Percentiles rank a stretch among this genome's conserved stretches.
These are phyloP conservation scores for Dichotomopilus funicola DNA, from an alignment of 2,329 filamentous ascomycete genomes.

Conservation along the genomic window DNA sequence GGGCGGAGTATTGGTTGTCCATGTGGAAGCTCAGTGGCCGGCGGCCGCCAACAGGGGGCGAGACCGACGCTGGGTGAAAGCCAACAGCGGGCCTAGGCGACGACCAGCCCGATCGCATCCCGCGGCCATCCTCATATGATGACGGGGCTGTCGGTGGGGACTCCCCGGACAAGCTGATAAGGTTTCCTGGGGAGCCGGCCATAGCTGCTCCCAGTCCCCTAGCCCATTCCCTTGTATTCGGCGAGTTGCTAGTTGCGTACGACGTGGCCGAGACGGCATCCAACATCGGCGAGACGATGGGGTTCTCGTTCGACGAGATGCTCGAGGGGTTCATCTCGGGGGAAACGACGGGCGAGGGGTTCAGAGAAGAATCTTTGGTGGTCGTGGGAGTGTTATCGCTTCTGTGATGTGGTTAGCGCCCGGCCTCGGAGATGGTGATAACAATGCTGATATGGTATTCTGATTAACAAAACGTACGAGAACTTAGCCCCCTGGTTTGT, in stretches of 20 bases:
- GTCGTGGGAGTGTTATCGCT: constrained; percentile 23
- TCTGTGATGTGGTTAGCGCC: constrained; percentile 19
- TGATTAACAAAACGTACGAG: constrained; percentile 35
- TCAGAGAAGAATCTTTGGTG: constrained; percentile 33
- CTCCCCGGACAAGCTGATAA: constrained; percentile 46
- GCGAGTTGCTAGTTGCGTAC: constrained; percentile 42
- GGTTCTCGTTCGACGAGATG: constrained; percentile 36
- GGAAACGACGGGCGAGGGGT: constrained; percentile 40
- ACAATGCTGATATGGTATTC: too few relatives aligned
- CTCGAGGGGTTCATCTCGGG: constrained; percentile 40
- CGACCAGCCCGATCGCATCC: constrained; percentile 40
- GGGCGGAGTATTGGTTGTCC: constrained; percentile 39
- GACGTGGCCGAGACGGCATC: constrained; percentile 44
- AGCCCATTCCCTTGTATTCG: constrained; percentile 44
- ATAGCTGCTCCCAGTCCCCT: constrained; percentile 33
- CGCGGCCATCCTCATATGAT: constrained; percentile 43
- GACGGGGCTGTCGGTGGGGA: constrained; percentile 48
- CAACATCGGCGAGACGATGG: constrained; percentile 40
- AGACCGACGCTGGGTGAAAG: constrained; percentile 38
- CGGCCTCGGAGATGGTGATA: neutral
- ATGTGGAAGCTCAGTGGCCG: constrained; percentile 51
- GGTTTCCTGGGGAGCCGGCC: constrained; percentile 47
- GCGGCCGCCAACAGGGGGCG: constrained; percentile 30
- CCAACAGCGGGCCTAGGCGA: constrained; percentile 40
- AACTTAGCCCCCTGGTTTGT: constrained; percentile 48